A percentile compares a stretch with the other conserved stretches of the same genome.
These are phyloP conservation scores for Leccinum huronense DNA, from an alignment of 1,284 basidiomycete species.

Conservation along the genomic window DNA sequence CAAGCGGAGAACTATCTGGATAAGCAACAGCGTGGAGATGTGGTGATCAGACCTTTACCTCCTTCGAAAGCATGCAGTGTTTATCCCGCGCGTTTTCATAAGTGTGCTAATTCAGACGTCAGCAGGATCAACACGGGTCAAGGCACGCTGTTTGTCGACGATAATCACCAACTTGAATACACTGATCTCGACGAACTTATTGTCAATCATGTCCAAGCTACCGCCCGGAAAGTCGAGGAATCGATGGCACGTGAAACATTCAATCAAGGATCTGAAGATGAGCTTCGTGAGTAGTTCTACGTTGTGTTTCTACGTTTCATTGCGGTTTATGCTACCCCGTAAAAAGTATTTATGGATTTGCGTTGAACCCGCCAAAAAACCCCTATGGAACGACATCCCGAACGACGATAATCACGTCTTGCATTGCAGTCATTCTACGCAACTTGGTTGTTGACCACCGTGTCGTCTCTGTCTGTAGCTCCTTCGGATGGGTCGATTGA, in stretches of 20 bases:
- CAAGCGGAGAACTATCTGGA: slow-evolving; percentile 92
- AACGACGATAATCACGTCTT: not conserved
- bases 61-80: slow-evolving; percentile 74
- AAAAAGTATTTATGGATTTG: slow-evolving; percentile 95
- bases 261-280: slow-evolving; percentile 84
- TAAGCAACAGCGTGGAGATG: slow-evolving; percentile 90
- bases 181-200: slow-evolving; percentile 97
- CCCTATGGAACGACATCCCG: slow-evolving; percentile 33
- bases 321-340: slow-evolving; percentile 9
- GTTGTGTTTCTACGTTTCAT: not conserved
- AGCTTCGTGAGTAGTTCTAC: slow-evolving; percentile 69
- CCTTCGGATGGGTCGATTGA: slow-evolving; percentile 34
- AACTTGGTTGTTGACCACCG: slow-evolving; percentile 36
- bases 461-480: slow-evolving; percentile 53
- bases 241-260: slow-evolving; percentile 96
- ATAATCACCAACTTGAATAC: slow-evolving; percentile 68
- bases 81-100: slow-evolving; percentile 2
- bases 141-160: slow-evolving; percentile 76
- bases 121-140: slow-evolving; percentile 82
- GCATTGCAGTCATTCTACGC: not conserved
- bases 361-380: slow-evolving; percentile 80
- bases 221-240: slow-evolving; percentile 92
- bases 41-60: slow-evolving; percentile 84
- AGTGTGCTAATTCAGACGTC: slow-evolving; percentile 62
- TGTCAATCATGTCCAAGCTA: slow-evolving; percentile 95